Conservation (phyloP, 352 stramenopile species). For the Globisporangium solare region DNA sequence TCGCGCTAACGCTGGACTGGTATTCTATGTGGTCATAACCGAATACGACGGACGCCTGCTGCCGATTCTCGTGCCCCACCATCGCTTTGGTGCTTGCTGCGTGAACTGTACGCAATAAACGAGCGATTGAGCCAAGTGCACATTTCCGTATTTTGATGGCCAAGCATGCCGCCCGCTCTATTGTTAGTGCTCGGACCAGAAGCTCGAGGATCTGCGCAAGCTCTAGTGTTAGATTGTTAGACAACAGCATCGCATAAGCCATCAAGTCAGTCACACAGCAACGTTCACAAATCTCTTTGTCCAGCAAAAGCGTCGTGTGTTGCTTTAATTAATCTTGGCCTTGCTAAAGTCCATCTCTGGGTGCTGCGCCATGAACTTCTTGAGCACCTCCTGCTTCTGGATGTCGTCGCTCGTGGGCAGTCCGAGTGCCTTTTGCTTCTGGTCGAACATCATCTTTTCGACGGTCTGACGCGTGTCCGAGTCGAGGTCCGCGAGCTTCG, state of each 20-base stretch:
- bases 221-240: slow-evolving; percentile 10
- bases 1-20: slow-evolving; percentile 36
- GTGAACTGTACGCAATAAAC: no score
- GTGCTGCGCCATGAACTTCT: slow-evolving; percentile 99
- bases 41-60: slow-evolving; percentile 58
- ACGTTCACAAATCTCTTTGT: not conserved
- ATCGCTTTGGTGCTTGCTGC: not conserved
- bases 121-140: no score
- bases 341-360: slow-evolving; percentile 99
- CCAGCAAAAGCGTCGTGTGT: not conserved
- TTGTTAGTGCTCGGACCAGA: slow-evolving; percentile 10
- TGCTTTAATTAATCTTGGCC: slow-evolving; percentile 93
- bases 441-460: slow-evolving; percentile 99
- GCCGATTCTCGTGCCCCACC: slow-evolving; percentile 20
- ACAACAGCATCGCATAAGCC: not conserved
- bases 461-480: slow-evolving; percentile 98
- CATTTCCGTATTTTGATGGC: not conserved
- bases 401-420: slow-evolving; percentile 96
- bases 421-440: slow-evolving; percentile 96
- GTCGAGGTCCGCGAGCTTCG: slow-evolving; percentile 96
- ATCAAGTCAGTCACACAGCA: slow-evolving; percentile 1
- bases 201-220: not conserved
- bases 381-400: slow-evolving; percentile 96
- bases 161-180: slow-evolving; percentile 18
- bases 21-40: slow-evolving; percentile 59